These are phyloP conservation scores for Didymella segeticola DNA, from an alignment of 2,329 filamentous ascomycete species.

Conservation along the genomic window DNA sequence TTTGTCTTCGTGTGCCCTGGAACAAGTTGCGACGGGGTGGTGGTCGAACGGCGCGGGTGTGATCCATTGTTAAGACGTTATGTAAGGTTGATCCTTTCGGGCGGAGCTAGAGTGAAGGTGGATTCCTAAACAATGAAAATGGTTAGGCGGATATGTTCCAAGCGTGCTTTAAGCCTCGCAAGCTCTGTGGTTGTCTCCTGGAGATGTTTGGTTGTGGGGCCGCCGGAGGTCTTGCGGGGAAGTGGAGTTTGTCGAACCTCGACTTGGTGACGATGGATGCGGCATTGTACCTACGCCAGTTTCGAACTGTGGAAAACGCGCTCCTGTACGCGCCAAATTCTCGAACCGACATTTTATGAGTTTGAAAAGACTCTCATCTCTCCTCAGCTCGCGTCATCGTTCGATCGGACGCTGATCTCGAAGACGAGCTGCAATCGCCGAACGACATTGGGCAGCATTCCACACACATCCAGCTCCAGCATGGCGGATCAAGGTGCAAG, in stretches of 20 bases:
- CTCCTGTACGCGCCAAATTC: not conserved
- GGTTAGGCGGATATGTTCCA: not conserved
- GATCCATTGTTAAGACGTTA: conserved; percentile 11
- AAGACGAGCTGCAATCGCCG: too few relatives aligned
- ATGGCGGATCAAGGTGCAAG: not conserved
- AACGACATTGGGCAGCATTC: not conserved
- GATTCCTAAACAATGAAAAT: not conserved
- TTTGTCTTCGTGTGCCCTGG: conserved; percentile 32
- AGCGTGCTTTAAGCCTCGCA: not conserved
- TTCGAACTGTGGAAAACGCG: not conserved
- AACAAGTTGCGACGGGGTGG: conserved; percentile 43
- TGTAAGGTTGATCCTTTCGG: not conserved
- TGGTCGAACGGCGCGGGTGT: conserved; percentile 34
- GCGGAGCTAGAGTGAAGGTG: not conserved
- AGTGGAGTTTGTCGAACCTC: conserved; percentile 20
- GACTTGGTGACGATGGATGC: not conserved
- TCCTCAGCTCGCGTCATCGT: not conserved
- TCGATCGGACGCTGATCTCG: too few relatives aligned
- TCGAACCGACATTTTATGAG: not conserved
- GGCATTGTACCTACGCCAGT: too few relatives aligned
- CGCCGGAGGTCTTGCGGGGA: conserved; percentile 22
- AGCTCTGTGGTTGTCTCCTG: not conserved
- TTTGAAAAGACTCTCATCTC: not conserved
- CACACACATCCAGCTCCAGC: not conserved
- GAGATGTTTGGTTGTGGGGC: conserved; percentile 22